Evolutionary conservation across 2,329 filamentous ascomycete genomes (phyloP).

Genomic region (Ascochyta viciae-villosae): DNA sequence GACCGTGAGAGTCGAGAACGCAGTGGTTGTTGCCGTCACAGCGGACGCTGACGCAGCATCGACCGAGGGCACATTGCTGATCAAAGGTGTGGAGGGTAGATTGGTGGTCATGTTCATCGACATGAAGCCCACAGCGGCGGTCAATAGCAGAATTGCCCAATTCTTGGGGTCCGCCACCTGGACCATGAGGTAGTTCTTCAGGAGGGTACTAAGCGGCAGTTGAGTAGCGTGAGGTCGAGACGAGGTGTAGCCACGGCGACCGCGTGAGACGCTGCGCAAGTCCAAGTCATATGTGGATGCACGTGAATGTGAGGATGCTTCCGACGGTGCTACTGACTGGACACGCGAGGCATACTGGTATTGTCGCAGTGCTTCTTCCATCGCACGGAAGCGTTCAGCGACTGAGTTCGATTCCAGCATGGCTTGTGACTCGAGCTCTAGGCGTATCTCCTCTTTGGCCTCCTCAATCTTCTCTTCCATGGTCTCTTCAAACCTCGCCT

Average conservation of each 20-base stretch:
- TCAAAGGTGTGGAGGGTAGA: constrained; percentile 10
- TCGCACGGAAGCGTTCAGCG: constrained; percentile 37
- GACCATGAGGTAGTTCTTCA: constrained; percentile 62
- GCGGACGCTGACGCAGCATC: constrained; percentile 3
- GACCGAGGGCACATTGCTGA: constrained; percentile 13
- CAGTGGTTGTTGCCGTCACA: constrained; percentile 30
- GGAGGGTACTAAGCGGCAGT: constrained; percentile 59
- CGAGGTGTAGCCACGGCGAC: constrained; percentile 19
- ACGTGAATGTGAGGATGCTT: constrained; percentile 2
- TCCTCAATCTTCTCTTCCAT: constrained; percentile 40
- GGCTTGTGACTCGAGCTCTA: constrained; percentile 41
- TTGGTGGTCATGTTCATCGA: constrained; percentile 32
- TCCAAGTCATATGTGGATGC: constrained; percentile 14
- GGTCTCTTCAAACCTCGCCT: constrained; percentile 35
- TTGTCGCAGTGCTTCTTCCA: constrained; percentile 40
- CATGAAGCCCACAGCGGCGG: constrained; percentile 53
- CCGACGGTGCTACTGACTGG: constrained; percentile 16
- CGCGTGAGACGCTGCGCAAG: constrained; percentile 17
- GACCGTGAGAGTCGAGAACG: constrained; percentile 37
- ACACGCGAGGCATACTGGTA: constrained; percentile 20
- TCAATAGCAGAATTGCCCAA: constrained; percentile 57
- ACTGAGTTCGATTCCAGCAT: constrained; percentile 37
- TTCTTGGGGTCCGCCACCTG: constrained; percentile 62
- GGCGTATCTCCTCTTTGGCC: constrained; percentile 42
- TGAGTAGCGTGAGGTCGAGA: constrained; percentile 40